Evolutionary conservation across 345 rosid genomes (phyloP).

Genomic region (Melaleuca quinquenervia): DNA sequence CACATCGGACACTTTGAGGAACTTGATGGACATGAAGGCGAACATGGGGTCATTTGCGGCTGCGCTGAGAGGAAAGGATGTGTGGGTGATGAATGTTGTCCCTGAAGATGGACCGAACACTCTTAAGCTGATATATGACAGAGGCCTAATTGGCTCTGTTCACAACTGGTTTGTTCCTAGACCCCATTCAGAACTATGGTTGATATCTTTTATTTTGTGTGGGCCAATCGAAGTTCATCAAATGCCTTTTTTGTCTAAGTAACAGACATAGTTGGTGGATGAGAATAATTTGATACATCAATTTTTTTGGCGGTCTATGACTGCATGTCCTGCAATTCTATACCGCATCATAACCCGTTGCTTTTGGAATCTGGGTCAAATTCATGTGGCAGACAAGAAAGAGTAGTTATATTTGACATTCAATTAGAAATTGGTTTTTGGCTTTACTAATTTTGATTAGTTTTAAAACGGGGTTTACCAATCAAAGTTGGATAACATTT

Average conservation of each 20-base stretch:
- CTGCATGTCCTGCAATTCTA: not conserved
- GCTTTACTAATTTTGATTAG: not conserved
- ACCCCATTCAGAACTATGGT: not conserved
- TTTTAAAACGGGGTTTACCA: not conserved
- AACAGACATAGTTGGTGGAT: not conserved
- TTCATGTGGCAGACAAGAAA: not conserved
- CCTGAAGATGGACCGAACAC: constrained; percentile 78
- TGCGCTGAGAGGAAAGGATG: constrained; percentile 73
- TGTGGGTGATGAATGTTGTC: constrained; percentile 91
- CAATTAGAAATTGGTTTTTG: not conserved
- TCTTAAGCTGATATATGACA: constrained; percentile 69
- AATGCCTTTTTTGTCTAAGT: not conserved
- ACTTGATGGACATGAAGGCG: constrained; percentile 98
- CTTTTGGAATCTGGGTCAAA: not conserved
- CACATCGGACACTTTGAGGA: constrained; percentile 59
- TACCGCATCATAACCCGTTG: not conserved
- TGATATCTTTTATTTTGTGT: not conserved
- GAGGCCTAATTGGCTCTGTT: constrained; percentile 69
- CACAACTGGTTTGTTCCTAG: constrained; percentile 62
- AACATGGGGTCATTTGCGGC: constrained; percentile 88
- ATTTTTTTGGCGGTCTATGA: not conserved
- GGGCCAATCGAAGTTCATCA: not conserved
- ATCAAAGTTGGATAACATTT: not conserved
- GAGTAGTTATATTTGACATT: not conserved
- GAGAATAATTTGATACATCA: not conserved